Conservation (phyloP, 768 basidiomycete genomes). For the Tephrocybe sp. region DNA sequence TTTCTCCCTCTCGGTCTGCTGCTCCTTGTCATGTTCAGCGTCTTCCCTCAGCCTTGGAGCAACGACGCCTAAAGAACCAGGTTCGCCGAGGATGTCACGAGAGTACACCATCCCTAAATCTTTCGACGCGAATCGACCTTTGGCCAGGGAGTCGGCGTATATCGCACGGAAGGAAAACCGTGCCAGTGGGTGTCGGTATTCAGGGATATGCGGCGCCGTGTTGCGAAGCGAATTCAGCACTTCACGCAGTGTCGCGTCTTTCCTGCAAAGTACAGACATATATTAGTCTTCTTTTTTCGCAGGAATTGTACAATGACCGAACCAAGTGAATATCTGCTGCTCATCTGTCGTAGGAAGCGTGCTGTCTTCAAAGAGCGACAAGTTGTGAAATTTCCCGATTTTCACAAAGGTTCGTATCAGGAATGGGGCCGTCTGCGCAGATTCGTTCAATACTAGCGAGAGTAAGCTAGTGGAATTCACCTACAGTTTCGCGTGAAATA, state of each 20-base stretch:
- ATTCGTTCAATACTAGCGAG: too few species aligned
- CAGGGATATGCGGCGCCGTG: conserved; percentile 61
- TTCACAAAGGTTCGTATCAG: conserved; percentile 81
- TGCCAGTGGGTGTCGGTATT: conserved; percentile 79
- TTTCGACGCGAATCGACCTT: conserved; percentile 71
- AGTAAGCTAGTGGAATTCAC: too few species aligned
- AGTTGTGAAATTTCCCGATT: conserved; percentile 73
- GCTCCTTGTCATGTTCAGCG: conserved; percentile 30
- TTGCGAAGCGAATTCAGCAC: conserved; percentile 75
- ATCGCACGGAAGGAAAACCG: conserved; percentile 80
- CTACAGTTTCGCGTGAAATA: too few species aligned
- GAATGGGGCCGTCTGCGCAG: conserved; percentile 68
- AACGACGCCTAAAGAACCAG: conserved; percentile 54
- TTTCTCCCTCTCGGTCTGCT: conserved; percentile 45
- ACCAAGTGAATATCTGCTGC: conserved; percentile 83
- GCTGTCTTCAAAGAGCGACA: conserved; percentile 75
- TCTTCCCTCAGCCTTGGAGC: conserved; percentile 65
- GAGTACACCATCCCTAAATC: conserved; percentile 82
- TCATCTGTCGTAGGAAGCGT: conserved; percentile 76
- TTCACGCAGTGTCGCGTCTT: conserved; percentile 78
- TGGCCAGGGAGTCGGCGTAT: conserved; percentile 70
- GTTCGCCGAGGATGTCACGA: conserved; percentile 81
- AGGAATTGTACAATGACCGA: too few species aligned
- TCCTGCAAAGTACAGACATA: conserved; percentile 45
- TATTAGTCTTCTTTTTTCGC: too few species aligned